These are phyloP conservation scores for Cordyceps cateniannulata DNA, from an alignment of 2,329 filamentous ascomycete species.

Conservation along the genomic window DNA sequence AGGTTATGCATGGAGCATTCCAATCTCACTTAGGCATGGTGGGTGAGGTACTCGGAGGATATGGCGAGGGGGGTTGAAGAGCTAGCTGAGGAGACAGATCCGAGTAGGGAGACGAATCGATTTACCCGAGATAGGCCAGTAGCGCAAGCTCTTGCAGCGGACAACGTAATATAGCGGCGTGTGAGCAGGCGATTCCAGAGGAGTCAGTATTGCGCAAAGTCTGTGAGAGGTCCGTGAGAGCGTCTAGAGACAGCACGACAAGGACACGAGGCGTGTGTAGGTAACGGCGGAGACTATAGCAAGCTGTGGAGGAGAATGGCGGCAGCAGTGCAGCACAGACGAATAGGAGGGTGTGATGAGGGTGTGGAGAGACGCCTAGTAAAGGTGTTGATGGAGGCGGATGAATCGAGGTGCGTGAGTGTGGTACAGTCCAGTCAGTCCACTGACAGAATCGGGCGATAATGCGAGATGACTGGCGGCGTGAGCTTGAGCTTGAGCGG, in stretches of 20 bases:
- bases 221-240: background rate
- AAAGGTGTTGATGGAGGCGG: background rate
- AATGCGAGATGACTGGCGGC: background rate
- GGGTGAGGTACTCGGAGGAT: background rate
- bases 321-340: background rate
- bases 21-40: conserved; percentile 15
- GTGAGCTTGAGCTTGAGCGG: background rate
- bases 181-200: background rate
- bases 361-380: background rate
- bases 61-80: background rate
- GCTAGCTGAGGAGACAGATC: background rate
- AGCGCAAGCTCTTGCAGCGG: background rate
- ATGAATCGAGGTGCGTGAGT: background rate
- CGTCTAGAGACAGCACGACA: background rate
- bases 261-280: background rate
- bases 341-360: background rate
- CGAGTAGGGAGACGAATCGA: background rate
- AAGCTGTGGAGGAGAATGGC: background rate
- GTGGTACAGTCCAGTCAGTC: background rate
- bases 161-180: background rate
- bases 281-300: background rate
- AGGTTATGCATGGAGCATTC: conserved; percentile 12
- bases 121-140: background rate
- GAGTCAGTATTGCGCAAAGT: background rate
- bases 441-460: background rate